These are phyloP conservation scores for Cucurbita maxima DNA, from an alignment of 306 rosid species.

Conservation along the genomic window DNA sequence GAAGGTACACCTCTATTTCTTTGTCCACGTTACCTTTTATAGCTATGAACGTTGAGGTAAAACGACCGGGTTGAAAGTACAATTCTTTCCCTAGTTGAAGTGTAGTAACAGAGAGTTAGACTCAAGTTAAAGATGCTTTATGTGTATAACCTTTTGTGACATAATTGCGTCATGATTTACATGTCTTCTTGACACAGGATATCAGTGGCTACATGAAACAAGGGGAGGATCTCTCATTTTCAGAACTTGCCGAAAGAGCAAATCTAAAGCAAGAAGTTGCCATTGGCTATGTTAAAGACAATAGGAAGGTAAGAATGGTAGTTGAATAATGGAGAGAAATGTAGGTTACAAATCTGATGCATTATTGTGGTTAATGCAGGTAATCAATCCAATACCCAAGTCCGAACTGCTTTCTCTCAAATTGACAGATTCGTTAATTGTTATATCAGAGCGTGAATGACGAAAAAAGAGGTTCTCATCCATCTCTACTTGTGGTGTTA, in stretches of 20 bases:
- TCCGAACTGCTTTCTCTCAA: constrained; percentile 67
- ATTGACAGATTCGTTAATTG: constrained; percentile 66
- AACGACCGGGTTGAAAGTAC: not conserved
- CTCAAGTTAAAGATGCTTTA: not conserved
- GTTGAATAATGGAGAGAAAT: constrained; percentile 6
- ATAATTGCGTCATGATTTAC: not conserved
- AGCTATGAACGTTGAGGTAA: not conserved
- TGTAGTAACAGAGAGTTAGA: not conserved
- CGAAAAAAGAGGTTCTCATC: not conserved
- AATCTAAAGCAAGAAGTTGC: constrained; percentile 80
- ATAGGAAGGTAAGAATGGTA: constrained; percentile 39
- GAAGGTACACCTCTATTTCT: constrained; percentile 40
- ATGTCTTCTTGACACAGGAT: constrained; percentile 38
- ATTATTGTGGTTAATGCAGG: constrained; percentile 36
- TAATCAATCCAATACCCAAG: constrained; percentile 76
- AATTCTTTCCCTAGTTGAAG: not conserved
- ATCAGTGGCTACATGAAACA: constrained; percentile 66
- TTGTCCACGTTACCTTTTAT: not conserved
- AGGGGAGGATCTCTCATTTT: constrained; percentile 79
- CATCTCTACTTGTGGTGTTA: not conserved
- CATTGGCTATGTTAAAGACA: constrained; percentile 75
- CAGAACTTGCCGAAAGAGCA: constrained; percentile 78
- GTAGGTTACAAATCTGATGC: constrained; percentile 7
- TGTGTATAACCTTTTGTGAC: not conserved
- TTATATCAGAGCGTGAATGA: constrained; percentile 89